Conservation (phyloP, 495 filamentous ascomycete genomes). For the Penicillium canescens region DNA sequence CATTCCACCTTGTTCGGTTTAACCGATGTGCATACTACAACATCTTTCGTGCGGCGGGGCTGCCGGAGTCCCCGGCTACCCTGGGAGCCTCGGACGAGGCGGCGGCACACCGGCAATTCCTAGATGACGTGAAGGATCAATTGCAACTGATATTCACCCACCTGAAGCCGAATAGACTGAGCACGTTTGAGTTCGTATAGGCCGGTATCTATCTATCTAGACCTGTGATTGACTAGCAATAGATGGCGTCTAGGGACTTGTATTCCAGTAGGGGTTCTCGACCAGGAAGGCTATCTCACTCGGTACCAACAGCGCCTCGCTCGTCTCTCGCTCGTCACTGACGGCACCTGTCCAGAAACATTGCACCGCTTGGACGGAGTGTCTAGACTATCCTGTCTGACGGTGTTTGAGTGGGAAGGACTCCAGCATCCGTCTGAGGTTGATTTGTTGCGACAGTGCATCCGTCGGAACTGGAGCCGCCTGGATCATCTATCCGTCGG, state of each 20-base stretch:
- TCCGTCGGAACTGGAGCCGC: conserved; percentile 1
- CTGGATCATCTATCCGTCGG: conserved; percentile 2
- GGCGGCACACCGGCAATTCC: conserved; percentile 11
- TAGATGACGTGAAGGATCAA: conserved; percentile 10
- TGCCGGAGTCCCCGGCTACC: neutral
- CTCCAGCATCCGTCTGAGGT: conserved; percentile 8
- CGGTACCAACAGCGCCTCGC: neutral
- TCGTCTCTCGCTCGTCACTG: conserved; percentile 7
- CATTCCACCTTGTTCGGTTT: conserved; percentile 9
- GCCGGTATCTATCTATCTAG: neutral
- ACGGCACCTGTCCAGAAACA: conserved; percentile 7
- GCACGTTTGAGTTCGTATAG: conserved; percentile 2
- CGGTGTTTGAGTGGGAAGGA: conserved; percentile 11
- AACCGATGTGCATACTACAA: conserved; percentile 11
- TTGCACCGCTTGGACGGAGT: neutral
- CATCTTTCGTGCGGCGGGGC: neutral
- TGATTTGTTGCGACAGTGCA: conserved; percentile 3
- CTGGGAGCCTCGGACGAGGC: conserved; percentile 7
- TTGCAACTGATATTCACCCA: neutral
- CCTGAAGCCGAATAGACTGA: conserved; percentile 4
- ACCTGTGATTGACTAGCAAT: neutral
- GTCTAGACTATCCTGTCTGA: neutral
- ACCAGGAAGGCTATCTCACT: neutral
- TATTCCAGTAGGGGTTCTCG: conserved; percentile 5
- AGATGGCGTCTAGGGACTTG: conserved; percentile 14